Percentiles rank a stretch among this genome's conserved stretches.
phyloP scores from a whole-genome alignment of 208 protist genomes.

The Trypanosoma platydactyli region DNA sequence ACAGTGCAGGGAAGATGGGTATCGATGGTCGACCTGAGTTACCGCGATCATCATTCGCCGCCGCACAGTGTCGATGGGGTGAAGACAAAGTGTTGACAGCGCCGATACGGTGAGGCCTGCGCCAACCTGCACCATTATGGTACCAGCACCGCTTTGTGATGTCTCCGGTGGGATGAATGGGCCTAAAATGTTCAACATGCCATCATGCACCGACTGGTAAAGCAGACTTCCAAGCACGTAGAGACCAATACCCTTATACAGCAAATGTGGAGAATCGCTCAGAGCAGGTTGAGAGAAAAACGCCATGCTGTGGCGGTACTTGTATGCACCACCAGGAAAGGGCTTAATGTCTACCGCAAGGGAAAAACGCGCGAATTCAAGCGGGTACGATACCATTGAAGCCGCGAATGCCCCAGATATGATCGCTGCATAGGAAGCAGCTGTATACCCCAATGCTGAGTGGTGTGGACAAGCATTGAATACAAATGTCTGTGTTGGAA shows the following conservation, averaged over 20 bases:
- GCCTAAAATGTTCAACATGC: slow-evolving; percentile 34
- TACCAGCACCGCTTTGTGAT: slow-evolving; percentile 30
- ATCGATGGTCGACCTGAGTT: slow-evolving; percentile 63
- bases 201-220: slow-evolving; percentile 50
- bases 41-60: slow-evolving; percentile 83
- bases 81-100: slow-evolving; percentile 64
- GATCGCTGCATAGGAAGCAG: slow-evolving; percentile 48
- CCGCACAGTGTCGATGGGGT: slow-evolving; percentile 77
- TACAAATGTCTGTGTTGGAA: slow-evolving; percentile 56
- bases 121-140: slow-evolving; percentile 47
- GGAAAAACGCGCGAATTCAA: slow-evolving; percentile 79
- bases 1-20: slow-evolving; percentile 56
- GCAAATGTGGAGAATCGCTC: slow-evolving; percentile 65
- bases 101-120: slow-evolving; percentile 47
- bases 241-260: slow-evolving; percentile 70
- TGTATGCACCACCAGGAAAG: slow-evolving; percentile 46
- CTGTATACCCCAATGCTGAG: slow-evolving; percentile 42
- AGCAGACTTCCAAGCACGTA: slow-evolving; percentile 68
- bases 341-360: slow-evolving; percentile 78
- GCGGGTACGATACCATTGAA: slow-evolving; percentile 66
- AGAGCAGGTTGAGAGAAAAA: slow-evolving; percentile 75
- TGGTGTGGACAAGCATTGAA: slow-evolving; percentile 43
- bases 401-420: slow-evolving; percentile 49
- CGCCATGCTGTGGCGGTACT: slow-evolving; percentile 65
- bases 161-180: slow-evolving; percentile 55